A percentile compares a stretch with the other conserved stretches of the same genome.
Conservation (phyloP, 2,329 filamentous ascomycete genomes). For the Xylaria sp. region DNA sequence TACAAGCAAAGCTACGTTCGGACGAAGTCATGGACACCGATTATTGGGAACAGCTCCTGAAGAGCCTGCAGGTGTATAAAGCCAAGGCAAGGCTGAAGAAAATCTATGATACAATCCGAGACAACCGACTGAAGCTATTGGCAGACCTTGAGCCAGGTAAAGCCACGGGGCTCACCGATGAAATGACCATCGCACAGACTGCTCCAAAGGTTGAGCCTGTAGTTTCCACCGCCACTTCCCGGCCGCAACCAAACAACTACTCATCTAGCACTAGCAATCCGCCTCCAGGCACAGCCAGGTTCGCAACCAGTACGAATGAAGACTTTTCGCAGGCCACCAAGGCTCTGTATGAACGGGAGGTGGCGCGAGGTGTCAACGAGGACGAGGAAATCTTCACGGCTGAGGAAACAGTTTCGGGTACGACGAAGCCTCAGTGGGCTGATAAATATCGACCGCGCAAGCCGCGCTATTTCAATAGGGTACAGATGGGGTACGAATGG, state of each 20-base stretch:
- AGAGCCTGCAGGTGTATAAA: constrained; percentile 88
- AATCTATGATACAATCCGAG: constrained; percentile 80
- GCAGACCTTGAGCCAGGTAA: constrained; percentile 75
- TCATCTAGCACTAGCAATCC: constrained; percentile 53
- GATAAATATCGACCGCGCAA: constrained; percentile 89
- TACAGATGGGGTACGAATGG: constrained; percentile 99
- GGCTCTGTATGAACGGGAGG: constrained; percentile 90
- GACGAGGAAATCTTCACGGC: constrained; percentile 96
- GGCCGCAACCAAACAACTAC: constrained; percentile 29
- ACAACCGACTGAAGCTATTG: constrained; percentile 73
- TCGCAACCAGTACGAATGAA: constrained; percentile 75
- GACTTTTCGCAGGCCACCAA: constrained; percentile 89
- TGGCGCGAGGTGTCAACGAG: constrained; percentile 88
- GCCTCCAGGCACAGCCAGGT: constrained; percentile 72
- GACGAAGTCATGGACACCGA: constrained; percentile 95
- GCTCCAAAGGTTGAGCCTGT: constrained; percentile 47
- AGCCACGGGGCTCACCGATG: constrained; percentile 60
- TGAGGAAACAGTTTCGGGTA: constrained; percentile 80
- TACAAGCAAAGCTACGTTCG: constrained; percentile 84
- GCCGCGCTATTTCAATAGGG: constrained; percentile 95
- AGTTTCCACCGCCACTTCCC: constrained; percentile 42
- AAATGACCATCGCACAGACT: constrained; percentile 53
- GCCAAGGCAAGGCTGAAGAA: constrained; percentile 85
- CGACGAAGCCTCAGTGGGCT: constrained; percentile 78
- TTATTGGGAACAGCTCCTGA: constrained; percentile 95